Percentiles rank a stretch among this genome's conserved stretches.
Evolutionary conservation across 2,329 filamentous ascomycete species (phyloP).

Genomic region (Cercospora sp.): DNA sequence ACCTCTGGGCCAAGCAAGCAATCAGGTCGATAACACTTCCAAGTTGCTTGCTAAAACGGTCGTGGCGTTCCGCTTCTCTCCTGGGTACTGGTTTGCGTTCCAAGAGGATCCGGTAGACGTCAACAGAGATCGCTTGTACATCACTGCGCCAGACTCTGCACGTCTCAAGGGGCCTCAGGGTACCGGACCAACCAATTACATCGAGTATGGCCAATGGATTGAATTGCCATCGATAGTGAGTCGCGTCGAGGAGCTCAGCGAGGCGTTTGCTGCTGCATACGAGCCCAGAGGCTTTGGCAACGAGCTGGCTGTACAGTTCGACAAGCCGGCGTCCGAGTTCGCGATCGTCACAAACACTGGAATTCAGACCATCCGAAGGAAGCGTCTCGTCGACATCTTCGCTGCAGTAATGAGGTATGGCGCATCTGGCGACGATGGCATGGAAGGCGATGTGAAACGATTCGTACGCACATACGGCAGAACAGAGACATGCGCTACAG

Average conservation of each 20-base stretch:
- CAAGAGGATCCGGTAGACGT: slow-evolving; percentile 51
- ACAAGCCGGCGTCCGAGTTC: slow-evolving; percentile 76
- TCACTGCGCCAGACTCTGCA: slow-evolving; percentile 84
- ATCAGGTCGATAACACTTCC: slow-evolving; percentile 39
- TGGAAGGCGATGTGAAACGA: slow-evolving; percentile 77
- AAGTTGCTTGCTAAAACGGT: slow-evolving; percentile 40
- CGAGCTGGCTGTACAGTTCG: slow-evolving; percentile 94
- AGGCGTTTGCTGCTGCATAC: slow-evolving; percentile 67
- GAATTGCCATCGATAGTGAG: slow-evolving; percentile 72
- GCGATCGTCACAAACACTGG: slow-evolving; percentile 90
- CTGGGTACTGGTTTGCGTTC: slow-evolving; percentile 89
- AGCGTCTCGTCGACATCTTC: slow-evolving; percentile 88
- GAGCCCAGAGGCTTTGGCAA: slow-evolving; percentile 84
- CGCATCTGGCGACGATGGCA: slow-evolving; percentile 68
- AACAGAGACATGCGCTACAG: slow-evolving; percentile 84
- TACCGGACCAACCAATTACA: slow-evolving; percentile 59
- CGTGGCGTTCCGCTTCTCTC: slow-evolving; percentile 62
- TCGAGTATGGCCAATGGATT: slow-evolving; percentile 79
- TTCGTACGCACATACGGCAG: slow-evolving; percentile 86
- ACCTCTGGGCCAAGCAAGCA: slow-evolving; percentile 9
- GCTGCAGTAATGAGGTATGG: slow-evolving; percentile 71
- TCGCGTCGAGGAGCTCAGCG: slow-evolving; percentile 74
- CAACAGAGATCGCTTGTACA: slow-evolving; percentile 67
- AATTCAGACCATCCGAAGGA: slow-evolving; percentile 79
- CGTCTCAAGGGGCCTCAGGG: slow-evolving; percentile 46